phyloP scores from a whole-genome alignment of 345 rosid genomes.

The Geranium brycei region DNA sequence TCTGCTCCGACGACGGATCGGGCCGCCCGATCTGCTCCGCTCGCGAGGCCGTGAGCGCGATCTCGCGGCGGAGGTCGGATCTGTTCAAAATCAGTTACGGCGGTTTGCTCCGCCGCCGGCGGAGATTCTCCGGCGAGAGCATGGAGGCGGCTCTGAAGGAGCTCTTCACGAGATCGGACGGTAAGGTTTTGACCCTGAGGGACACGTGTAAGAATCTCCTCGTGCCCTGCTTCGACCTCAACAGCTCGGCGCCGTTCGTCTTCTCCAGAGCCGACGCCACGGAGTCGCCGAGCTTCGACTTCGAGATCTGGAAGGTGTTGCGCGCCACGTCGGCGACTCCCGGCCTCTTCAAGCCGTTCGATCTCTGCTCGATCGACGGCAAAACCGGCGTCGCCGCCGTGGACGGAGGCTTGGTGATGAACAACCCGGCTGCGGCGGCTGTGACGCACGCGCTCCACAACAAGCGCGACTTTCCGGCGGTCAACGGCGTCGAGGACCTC shows the following conservation, averaged over 20 bases:
- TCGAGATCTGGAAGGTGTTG: constrained; percentile 82
- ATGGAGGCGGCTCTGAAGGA: constrained; percentile 58
- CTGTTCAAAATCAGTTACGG: constrained; percentile 33
- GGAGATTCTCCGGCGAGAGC: constrained; percentile 52
- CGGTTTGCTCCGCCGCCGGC: constrained; percentile 34
- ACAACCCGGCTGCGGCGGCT: constrained; percentile 90
- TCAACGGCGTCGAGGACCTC: constrained; percentile 77
- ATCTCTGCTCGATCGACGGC: constrained; percentile 58
- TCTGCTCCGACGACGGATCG: constrained; percentile 53
- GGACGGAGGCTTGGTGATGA: constrained; percentile 94
- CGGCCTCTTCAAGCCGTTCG: constrained; percentile 63
- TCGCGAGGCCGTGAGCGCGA: constrained; percentile 44
- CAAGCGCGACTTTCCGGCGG: constrained; percentile 82
- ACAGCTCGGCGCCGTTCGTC: constrained; percentile 86
- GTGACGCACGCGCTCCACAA: constrained; percentile 93
- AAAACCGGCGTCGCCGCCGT: constrained; percentile 68
- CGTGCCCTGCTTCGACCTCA: constrained; percentile 89
- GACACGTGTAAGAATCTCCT: constrained; percentile 94
- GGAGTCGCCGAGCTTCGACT: constrained; percentile 79
- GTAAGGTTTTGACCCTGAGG: constrained; percentile 50
- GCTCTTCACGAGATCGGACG: constrained; percentile 49
- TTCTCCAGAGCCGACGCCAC: constrained; percentile 95
- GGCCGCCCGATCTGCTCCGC: too few relatives aligned
- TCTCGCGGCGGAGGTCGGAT: constrained; percentile 33
- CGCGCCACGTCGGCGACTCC: constrained; percentile 92